Base-by-base conservation (phyloP, 306 rosid species). In the Pueraria montana region DNA sequence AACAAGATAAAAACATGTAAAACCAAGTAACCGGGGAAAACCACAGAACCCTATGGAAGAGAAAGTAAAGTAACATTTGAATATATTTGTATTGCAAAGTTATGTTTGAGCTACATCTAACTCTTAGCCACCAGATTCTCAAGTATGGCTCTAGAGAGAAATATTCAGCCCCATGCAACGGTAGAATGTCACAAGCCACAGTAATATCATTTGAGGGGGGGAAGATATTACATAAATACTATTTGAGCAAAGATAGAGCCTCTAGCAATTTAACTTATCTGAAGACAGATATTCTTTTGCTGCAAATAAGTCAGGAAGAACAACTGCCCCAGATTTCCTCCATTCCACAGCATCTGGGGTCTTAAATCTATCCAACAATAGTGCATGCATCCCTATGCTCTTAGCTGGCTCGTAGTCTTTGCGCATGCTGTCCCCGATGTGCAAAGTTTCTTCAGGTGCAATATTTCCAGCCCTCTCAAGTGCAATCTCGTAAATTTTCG, bases 351-450 rank as follows among this genome's bases (percentile, higher is more conserved):
- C 99, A 26, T 96, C 99, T 27, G 92, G 84, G 17, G 99, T 96
- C 89, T 92, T 90, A 40, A 96, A 96, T 66, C 99, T 91, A 84
- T 96, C 98, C 88, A 96, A 70, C 64, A 96, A 76, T 24, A 96
- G 26, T 21, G 92, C 98, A 75, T 90, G 98, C 98, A 92, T 91
- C 56, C 97, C 99, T 71, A 96, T 84, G 84, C 94, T 96, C 90
- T 79, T 94, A 24, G 99, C 96, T 8, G 99, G 98, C 18, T 91
- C 78, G 30, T 90, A 91, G 85, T 96, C 99, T 80, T 96, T 96
- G 71, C 98, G 94, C 71, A 92, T 86, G 91, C 99, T 96, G 85
- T 96, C 99, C 52, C 99, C 98, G 2, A 96, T 91, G 49, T 96
- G 98, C 77, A 94, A 76, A 77, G 64, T 84, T 90, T 96, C 86